Evolutionary conservation across 768 basidiomycete species (phyloP), one percentile per base, ranked within the genome.

Genomic region (Trametes coccinea): DNA sequence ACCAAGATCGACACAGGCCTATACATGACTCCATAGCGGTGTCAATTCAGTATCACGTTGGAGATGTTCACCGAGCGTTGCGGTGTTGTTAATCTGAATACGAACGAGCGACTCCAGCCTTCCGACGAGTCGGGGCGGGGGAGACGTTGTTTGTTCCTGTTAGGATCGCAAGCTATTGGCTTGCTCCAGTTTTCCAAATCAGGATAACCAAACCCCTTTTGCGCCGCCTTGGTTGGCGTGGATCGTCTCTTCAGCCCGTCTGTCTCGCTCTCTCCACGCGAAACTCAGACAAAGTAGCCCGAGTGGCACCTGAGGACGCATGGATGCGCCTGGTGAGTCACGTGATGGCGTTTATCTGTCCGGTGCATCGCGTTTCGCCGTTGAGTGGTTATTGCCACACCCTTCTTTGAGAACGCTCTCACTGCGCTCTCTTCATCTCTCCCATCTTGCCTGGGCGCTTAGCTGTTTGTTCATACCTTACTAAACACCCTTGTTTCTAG

Each of bases 151-250:
- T 53, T 53, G 29, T 44, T 5, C 27, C 13, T 53, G 41, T 53
- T 53, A 53, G 53, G 29, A 43, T 53, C 41, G 5, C 27, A 53
- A 44, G 53, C 53, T 44, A 31, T 44, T 17, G 53, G 22, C 53
- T 44, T 53, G 22, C 14, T 29, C 4, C 1, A 40, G 9, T 10
- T 5, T 29, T 27, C 53, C 39, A 30, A 31, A 14, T 53, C 27
- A 41, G 53, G 41, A 40, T 40, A 27, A 3, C 8, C n/a, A 53
- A 31, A 13, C 29, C 27, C 13, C 30, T 43, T 43, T 43, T 27
- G 13, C 30, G 48, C 30, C 48, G 14, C 31, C 30, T 9, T 2
- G 27, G 9, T 48, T 27, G 7, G n/a, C 8, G 8, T 9, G 10
- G 41, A n/a, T 43, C 41, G 41, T 14, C 41, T 43, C 41, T 16